These are phyloP conservation scores for Phoma sp. DNA, from an alignment of 2,329 filamentous ascomycete species.

Conservation along the genomic window DNA sequence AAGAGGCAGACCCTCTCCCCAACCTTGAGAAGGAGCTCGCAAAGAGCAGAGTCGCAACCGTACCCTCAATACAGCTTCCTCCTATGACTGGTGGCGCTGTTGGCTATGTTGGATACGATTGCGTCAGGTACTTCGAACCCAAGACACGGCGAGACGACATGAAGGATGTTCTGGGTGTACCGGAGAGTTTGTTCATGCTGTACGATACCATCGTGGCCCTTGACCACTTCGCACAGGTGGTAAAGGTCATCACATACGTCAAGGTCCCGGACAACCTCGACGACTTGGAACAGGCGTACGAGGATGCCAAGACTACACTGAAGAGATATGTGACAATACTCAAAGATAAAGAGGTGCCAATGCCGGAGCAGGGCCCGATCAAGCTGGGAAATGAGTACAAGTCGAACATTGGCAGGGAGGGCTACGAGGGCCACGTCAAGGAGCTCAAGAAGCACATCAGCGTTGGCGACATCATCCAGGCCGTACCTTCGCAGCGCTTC, in stretches of 20 bases:
- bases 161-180: constrained; percentile 86
- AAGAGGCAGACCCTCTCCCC: constrained; percentile 83
- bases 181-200: constrained; percentile 96
- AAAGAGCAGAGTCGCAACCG: constrained; percentile 78
- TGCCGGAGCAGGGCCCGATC: constrained; percentile 80
- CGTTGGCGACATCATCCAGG: constrained; percentile 94
- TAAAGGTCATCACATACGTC: constrained; percentile 93
- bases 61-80: constrained; percentile 83
- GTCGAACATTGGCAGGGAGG: constrained; percentile 87
- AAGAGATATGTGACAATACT: constrained; percentile 74
- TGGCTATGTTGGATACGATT: constrained; percentile 97
- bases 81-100: constrained; percentile 91
- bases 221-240: constrained; percentile 90
- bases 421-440: constrained; percentile 91
- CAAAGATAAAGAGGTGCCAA: constrained; percentile 74
- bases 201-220: constrained; percentile 95
- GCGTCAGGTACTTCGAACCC: constrained; percentile 96
- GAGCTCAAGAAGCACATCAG: constrained; percentile 89
- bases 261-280: constrained; percentile 64
- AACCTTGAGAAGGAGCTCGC: constrained; percentile 81
- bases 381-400: constrained; percentile 77
- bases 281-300: constrained; percentile 73
- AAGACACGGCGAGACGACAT: constrained; percentile 88
- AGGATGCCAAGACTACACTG: constrained; percentile 69
- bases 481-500: constrained; percentile 93